These are phyloP conservation scores for Dacryopinax spathularia DNA, from an alignment of 768 basidiomycete genomes.

Conservation along the genomic window DNA sequence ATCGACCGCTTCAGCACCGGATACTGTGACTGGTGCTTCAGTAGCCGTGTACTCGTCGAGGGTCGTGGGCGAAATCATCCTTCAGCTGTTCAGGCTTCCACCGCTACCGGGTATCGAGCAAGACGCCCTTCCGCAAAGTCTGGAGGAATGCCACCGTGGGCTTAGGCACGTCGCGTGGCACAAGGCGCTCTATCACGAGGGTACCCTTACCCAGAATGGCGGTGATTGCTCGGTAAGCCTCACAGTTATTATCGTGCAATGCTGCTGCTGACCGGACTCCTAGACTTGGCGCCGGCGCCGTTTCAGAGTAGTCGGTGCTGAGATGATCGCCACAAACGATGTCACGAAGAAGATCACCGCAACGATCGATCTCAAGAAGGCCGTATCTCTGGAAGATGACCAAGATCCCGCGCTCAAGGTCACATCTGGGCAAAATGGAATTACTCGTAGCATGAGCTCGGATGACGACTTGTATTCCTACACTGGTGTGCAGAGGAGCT, in stretches of 20 bases:
- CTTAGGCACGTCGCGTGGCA: slow-evolving; percentile 86
- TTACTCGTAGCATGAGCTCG: slow-evolving; percentile 15
- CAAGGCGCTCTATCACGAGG: slow-evolving; percentile 86
- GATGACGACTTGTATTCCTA: slow-evolving; percentile 37
- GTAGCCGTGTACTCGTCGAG: slow-evolving; percentile 33
- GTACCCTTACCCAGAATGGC: slow-evolving; percentile 80
- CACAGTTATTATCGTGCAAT: background rate
- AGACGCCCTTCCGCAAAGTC: slow-evolving; percentile 71
- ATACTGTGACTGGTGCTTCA: slow-evolving; percentile 38
- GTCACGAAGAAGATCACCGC: slow-evolving; percentile 80
- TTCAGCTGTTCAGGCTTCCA: slow-evolving; percentile 84
- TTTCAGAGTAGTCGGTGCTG: slow-evolving; percentile 72
- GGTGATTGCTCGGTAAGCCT: slow-evolving; percentile 79
- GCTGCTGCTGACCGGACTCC: slow-evolving; percentile 4
- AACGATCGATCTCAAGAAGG: slow-evolving; percentile 83
- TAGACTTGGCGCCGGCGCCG: slow-evolving; percentile 74
- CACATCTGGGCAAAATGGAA: slow-evolving; percentile 8
- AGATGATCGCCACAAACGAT: slow-evolving; percentile 80
- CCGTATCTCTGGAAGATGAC: slow-evolving; percentile 60
- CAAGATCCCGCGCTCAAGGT: slow-evolving; percentile 32
- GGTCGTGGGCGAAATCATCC: slow-evolving; percentile 72
- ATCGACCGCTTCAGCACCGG: slow-evolving; percentile 24
- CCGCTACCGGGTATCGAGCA: slow-evolving; percentile 68
- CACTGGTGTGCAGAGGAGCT: slow-evolving; percentile 58
- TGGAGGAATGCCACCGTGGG: slow-evolving; percentile 84